Percentiles rank a stretch among this genome's conserved stretches.
These are phyloP conservation scores for Agastache rugosa DNA, from an alignment of 257 asterid species.

Conservation along the genomic window DNA sequence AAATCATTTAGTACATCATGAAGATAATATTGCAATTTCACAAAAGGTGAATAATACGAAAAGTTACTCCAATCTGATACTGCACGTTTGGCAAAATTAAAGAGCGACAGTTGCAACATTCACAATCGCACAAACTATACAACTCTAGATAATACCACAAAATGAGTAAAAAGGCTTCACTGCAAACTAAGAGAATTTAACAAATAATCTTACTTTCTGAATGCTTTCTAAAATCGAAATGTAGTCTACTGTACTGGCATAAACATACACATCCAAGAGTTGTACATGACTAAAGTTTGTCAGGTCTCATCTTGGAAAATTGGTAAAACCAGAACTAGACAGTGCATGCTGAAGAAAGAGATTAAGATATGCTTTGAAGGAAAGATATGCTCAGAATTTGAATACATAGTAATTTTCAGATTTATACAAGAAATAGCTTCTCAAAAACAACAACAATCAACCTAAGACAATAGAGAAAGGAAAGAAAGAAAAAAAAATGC, in stretches of 20 bases:
- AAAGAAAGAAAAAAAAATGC: background rate
- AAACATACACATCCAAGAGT: background rate
- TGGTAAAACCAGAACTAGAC: too few species aligned
- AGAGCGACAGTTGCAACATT: background rate
- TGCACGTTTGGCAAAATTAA: background rate
- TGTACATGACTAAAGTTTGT: background rate
- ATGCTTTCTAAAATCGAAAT: background rate
- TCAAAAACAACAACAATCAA: background rate
- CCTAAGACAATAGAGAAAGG: too few species aligned
- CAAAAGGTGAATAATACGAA: slow-evolving; percentile 3
- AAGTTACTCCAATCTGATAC: background rate
- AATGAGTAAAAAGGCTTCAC: background rate
- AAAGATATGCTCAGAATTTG: too few species aligned
- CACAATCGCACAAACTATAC: background rate
- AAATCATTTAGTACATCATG: background rate
- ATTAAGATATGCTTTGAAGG: too few species aligned
- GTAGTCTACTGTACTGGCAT: background rate
- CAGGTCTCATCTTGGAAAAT: too few species aligned
- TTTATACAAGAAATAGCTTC: background rate
- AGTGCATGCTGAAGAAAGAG: too few species aligned
- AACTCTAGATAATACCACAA: background rate
- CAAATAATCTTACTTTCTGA: background rate
- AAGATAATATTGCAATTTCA: background rate
- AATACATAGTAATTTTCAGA: background rate
- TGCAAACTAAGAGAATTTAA: background rate